Percentiles rank a stretch among this genome's conserved stretches.
phyloP scores from a whole-genome alignment of 2,329 filamentous ascomycete species.

The Knoxdaviesia proteae region DNA sequence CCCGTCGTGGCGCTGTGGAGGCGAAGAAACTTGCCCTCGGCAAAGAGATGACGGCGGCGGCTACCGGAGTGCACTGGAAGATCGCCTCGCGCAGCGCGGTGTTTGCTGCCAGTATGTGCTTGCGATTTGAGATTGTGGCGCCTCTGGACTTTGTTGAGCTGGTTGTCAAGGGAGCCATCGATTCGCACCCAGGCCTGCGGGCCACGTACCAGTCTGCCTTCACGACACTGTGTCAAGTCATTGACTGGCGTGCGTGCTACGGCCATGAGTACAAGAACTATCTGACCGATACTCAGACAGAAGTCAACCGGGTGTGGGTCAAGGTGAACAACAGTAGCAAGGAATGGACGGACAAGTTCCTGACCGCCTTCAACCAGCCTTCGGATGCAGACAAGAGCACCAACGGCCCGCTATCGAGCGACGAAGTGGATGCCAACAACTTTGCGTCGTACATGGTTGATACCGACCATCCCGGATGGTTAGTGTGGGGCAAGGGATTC shows the following conservation, averaged over 20 bases:
- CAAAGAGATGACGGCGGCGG: constrained; percentile 57
- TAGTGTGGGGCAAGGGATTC: constrained; percentile 84
- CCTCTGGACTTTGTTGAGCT: constrained; percentile 67
- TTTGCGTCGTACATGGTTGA: constrained; percentile 73
- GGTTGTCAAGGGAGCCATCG: constrained; percentile 63
- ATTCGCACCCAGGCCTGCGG: constrained; percentile 73
- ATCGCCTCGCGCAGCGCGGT: constrained; percentile 76
- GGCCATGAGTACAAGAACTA: constrained; percentile 76
- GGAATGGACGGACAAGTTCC: constrained; percentile 57
- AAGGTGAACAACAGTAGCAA: constrained; percentile 53
- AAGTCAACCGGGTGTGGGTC: constrained; percentile 57
- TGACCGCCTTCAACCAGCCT: constrained; percentile 56
- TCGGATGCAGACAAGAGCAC: constrained; percentile 15
- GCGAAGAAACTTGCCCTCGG: constrained; percentile 63
- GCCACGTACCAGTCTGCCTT: constrained; percentile 66
- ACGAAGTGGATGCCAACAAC: constrained; percentile 3
- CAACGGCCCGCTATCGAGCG: no score
- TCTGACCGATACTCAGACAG: constrained; percentile 57
- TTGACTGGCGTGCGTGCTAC: constrained; percentile 73
- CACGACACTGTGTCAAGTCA: constrained; percentile 54
- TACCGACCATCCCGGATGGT: constrained; percentile 81
- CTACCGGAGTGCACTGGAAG: constrained; percentile 81
- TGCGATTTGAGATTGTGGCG: constrained; percentile 78
- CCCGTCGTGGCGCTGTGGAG: constrained; percentile 60
- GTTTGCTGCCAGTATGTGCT: constrained; percentile 74